These are phyloP conservation scores for Casuarina cunninghamiana DNA, from an alignment of 306 rosid species.

Conservation along the genomic window DNA sequence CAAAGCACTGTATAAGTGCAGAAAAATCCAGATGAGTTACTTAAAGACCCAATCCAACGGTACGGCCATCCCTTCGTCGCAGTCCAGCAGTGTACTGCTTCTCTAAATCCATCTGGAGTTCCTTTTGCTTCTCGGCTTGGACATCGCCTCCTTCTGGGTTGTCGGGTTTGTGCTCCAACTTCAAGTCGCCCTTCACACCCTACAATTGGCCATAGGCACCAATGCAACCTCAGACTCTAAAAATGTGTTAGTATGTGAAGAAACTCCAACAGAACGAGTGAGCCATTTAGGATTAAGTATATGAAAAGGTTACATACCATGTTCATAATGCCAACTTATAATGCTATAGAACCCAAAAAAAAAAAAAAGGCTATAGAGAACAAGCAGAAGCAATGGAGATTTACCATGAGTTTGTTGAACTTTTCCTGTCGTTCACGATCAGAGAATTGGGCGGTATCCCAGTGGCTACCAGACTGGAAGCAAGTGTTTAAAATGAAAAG, in stretches of 20 bases:
- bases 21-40: constrained; percentile 2
- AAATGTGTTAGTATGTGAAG: constrained; percentile 86
- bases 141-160: constrained; percentile 43
- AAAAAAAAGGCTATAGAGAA: background rate
- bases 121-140: constrained; percentile 76
- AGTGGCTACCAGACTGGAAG: constrained; percentile 70
- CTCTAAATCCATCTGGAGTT: constrained; percentile 91
- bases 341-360: background rate
- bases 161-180: constrained; percentile 52
- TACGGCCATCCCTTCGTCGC: constrained; percentile 96
- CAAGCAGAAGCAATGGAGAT: constrained; percentile 18
- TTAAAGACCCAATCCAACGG: constrained; percentile 94
- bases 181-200: constrained; percentile 88
- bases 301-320: constrained; percentile 4
- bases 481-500: constrained; percentile 24
- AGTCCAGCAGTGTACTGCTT: constrained; percentile 97
- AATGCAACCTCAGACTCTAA: constrained; percentile 98
- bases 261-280: constrained; percentile 40
- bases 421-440: constrained; percentile 95
- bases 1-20: constrained; percentile 22
- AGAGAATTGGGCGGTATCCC: constrained; percentile 71
- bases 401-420: constrained; percentile 99
- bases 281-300: constrained; percentile 45
- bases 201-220: constrained; percentile 99
- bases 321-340: constrained; percentile 14